phyloP scores from a whole-genome alignment of 352 stramenopile genomes.

The Blastocystis sp. region DNA sequence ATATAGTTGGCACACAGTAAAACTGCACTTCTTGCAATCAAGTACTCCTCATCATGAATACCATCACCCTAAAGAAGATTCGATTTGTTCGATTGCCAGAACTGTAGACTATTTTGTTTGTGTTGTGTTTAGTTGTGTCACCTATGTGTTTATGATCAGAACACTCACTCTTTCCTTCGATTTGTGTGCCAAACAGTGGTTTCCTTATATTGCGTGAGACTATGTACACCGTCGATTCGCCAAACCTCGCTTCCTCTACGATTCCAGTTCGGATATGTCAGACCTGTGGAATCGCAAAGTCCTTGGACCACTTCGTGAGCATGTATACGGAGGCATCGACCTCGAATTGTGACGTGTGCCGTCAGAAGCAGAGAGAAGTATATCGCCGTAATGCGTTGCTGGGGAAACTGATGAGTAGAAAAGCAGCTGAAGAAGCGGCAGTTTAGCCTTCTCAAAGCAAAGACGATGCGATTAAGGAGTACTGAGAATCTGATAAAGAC shows the following conservation, averaged over 20 bases:
- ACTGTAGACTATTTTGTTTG: neutral
- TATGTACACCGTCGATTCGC: neutral
- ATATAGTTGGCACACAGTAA: too few relatives aligned
- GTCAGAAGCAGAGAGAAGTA: conserved; percentile 18
- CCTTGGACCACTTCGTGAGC: conserved; percentile 37
- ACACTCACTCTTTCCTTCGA: neutral
- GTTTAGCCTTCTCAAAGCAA: neutral
- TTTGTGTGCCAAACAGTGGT: neutral
- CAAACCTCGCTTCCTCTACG: neutral
- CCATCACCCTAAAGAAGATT: neutral
- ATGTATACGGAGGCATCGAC: conserved; percentile 34
- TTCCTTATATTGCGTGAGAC: neutral
- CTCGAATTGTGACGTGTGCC: conserved; percentile 20
- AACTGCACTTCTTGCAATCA: too few relatives aligned
- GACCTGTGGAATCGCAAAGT: neutral
- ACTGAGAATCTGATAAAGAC: too few relatives aligned
- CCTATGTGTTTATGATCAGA: conserved; percentile 20
- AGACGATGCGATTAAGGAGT: neutral
- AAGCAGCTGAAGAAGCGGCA: conserved; percentile 46
- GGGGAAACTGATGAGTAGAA: neutral
- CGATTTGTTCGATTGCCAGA: conserved; percentile 16
- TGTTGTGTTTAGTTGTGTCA: neutral
- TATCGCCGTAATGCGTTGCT: neutral
- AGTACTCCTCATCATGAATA: too few relatives aligned
- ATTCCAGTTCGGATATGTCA: conserved; percentile 39